phyloP scores from a whole-genome alignment of 1,139 yeast species.

The Pichia sp. region DNA sequence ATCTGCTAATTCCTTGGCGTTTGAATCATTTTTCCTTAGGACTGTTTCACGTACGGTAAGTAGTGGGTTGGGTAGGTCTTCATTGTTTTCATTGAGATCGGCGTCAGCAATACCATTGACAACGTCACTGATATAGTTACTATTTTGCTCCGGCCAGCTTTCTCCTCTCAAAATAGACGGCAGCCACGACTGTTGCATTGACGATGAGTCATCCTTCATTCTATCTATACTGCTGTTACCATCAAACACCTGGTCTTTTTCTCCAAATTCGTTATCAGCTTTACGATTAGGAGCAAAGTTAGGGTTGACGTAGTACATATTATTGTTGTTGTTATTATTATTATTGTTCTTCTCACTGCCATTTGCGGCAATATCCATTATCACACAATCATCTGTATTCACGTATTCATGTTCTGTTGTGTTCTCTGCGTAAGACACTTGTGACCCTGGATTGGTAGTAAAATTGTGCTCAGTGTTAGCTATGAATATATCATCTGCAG shows the following conservation, averaged over 20 bases:
- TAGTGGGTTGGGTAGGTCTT: slow-evolving; percentile 12
- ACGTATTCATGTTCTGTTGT: slow-evolving; percentile 16
- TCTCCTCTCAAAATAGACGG: slow-evolving; percentile 28
- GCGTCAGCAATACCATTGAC: slow-evolving; percentile 5
- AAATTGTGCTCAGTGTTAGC: neutral
- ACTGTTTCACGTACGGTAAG: slow-evolving; percentile 25
- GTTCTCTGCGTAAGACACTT: neutral
- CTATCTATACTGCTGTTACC: neutral
- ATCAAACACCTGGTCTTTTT: neutral
- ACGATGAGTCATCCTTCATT: neutral
- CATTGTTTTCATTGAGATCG: neutral
- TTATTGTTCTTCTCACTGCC: neutral
- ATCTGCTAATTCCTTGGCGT: slow-evolving; percentile 26
- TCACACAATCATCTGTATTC: slow-evolving; percentile 23
- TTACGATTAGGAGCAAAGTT: slow-evolving; percentile 21
- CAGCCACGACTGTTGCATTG: slow-evolving; percentile 23
- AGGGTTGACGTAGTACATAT: slow-evolving; percentile 21
- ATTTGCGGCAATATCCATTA: neutral
- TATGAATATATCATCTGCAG: neutral
- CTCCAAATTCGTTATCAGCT: slow-evolving; percentile 10
- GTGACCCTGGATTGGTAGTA: neutral
- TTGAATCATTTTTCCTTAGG: slow-evolving; percentile 18
- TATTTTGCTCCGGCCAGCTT: slow-evolving; percentile 25
- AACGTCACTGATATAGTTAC: slow-evolving; percentile 2
- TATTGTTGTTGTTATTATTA: slow-evolving; percentile 16